These are phyloP conservation scores for Calonectria montana DNA, from an alignment of 2,329 filamentous ascomycete genomes.

Conservation along the genomic window DNA sequence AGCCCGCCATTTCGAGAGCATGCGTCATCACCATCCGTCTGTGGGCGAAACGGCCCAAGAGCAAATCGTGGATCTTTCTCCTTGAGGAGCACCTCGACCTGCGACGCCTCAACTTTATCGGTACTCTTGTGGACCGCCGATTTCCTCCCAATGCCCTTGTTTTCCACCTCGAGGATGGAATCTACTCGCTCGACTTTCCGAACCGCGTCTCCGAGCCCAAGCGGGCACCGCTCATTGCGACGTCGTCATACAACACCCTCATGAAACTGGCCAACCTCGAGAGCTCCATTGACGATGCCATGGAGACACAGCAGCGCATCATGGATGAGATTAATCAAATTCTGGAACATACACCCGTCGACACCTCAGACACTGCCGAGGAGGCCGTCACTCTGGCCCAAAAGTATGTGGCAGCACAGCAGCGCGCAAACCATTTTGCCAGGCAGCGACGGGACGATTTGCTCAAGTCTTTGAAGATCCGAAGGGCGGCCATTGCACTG, in stretches of 20 bases:
- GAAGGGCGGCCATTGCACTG: constrained; percentile 74
- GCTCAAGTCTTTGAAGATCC: constrained; percentile 70
- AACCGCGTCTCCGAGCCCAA: constrained; percentile 62
- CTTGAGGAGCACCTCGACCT: constrained; percentile 80
- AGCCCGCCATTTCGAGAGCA: constrained; percentile 72
- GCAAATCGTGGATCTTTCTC: constrained; percentile 68
- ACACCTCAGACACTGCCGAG: constrained; percentile 59
- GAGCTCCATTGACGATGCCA: constrained; percentile 89
- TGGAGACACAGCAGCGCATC: constrained; percentile 79
- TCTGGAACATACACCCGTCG: constrained; percentile 54
- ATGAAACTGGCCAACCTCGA: constrained; percentile 91
- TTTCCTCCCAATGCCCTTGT: constrained; percentile 86
- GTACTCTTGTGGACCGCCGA: constrained; percentile 74
- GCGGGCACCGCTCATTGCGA: constrained; percentile 64
- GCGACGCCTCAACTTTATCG: constrained; percentile 81
- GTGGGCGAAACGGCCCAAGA: constrained; percentile 73
- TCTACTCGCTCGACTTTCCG: constrained; percentile 83
- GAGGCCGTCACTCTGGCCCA: constrained; percentile 61
- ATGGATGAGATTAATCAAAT: constrained; percentile 80
- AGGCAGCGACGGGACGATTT: constrained; percentile 75
- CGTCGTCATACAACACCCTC: constrained; percentile 86
- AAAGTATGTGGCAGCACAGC: constrained; percentile 71
- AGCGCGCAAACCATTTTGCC: constrained; percentile 72
- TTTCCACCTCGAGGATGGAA: constrained; percentile 86
- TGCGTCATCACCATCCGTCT: constrained; percentile 76